Base-by-base conservation (phyloP, 768 basidiomycete genomes). In the Candolleomyces aberdarensis region DNA sequence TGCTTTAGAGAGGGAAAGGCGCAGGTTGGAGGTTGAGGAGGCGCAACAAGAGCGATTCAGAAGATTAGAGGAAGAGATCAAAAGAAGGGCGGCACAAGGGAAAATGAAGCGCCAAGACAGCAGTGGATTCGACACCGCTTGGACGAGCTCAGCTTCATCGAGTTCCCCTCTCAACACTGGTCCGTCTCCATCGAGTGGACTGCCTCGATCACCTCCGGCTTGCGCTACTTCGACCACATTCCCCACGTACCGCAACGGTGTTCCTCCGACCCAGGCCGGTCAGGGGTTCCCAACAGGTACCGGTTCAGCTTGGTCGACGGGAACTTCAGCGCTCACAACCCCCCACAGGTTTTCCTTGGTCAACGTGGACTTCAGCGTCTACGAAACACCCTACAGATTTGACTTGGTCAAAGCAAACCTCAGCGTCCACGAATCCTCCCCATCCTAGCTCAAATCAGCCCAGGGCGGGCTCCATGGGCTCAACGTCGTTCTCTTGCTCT, bases 61-160 rank as follows among this genome's bases (percentile, higher is more conserved):
- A 44, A 71, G 71, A 62, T 74, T 79, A n/a, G 80, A 76, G 48
- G 78, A 78, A 46, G 78, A 80, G 22, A 75, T 78, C 54, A 73
- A 66, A 54, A 74, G 74, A n/a, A 75, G 72, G 13, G 64, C 69
- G n/a, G 77, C 36, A 11, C 3, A 5, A 36, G 36, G 78, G 58
- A 79, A 83, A 61, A 77, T 80, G 32, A 80, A 78, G 65, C 74
- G 78, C 8, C 79, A 81, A 49, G 76, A 77, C 54, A 80, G 75
- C 59, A 59, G 69, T n/a, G 75, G 75, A 4, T 53, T 68, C n/a
- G 78, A 75, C n/a, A 66, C 62, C 57, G 62, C 66, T 49, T 76
- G 76, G 74, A 54, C 64, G 5, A 22, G 40, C 36, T 22, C 36
- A 36, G 8, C 60, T 20, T 22, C 58, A 26, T 40, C 50, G 26